Base-by-base conservation (phyloP, 2,329 filamentous ascomycete genomes). In the Stagonosporopsis rhizophila region DNA sequence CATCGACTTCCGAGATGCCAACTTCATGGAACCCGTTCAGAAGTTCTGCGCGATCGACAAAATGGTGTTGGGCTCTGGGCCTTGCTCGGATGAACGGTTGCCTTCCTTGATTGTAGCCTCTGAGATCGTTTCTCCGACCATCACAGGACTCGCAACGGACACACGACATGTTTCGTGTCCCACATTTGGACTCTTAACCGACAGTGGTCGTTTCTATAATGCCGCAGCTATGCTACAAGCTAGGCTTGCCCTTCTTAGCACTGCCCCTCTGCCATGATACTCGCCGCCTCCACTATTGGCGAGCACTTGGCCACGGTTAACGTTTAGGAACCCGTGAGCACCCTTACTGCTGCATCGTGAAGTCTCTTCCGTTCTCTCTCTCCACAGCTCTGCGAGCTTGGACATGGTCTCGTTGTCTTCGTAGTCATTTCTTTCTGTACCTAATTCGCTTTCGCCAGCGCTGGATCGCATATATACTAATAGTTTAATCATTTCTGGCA, bases 391-490 rank as follows among this genome's bases (percentile, higher is more conserved):
- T 44, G 41, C 37, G 41, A 59, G 53, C 51, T 50, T 41, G 20
- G 37, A 25, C 34, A 37, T 49, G 55, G 27, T 15, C 34, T 44
- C 8, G 9, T 41, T 32, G 22, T 58, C 34, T 39, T 52, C 12
- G 25, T 58, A 37, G 3, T 37, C 15, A 7, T 51, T 56, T 27
- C 39, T 37, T 38, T 46, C 12, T 50, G 32, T 51, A 27, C 41
- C 37, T 45, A 39, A 28, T 54, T 56, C 49, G 40, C 35, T 34
- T 39, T 50, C 47, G 19, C 20, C 44, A 34, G 66, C 65, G 66
- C 66, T 64, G 66, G 66, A 40, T 59, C 65, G 65, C 66, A 52
- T 39, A 37, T 52, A 30, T 32, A 44, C 20, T 66, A 63, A 58
- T 65, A 34, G 7, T 17, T 25, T 56, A 56, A 56, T 56, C 38